phyloP scores from a whole-genome alignment of 2,329 filamentous ascomycete genomes.

The Exophiala aquamarina region DNA sequence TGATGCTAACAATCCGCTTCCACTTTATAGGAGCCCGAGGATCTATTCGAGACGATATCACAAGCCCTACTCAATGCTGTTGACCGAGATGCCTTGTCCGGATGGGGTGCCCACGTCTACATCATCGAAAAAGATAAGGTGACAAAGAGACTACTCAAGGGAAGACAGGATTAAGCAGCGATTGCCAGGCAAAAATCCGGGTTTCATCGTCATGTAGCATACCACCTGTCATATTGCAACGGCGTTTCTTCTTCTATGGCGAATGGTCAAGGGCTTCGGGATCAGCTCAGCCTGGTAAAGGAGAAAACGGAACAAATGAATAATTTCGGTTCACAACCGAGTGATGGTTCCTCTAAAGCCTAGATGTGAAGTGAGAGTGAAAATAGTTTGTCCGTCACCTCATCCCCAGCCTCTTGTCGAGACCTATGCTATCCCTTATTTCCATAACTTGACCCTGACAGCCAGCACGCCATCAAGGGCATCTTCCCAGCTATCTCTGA shows the following conservation, averaged over 20 bases:
- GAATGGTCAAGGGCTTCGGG: background rate
- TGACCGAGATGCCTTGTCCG: slow-evolving; percentile 92
- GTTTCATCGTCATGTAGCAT: slow-evolving; percentile 8
- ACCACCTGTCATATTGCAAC: slow-evolving; percentile 1
- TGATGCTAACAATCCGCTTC: background rate
- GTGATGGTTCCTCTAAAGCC: too few relatives aligned
- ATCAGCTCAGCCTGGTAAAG: background rate
- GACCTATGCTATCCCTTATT: too few relatives aligned
- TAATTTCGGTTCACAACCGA: too few relatives aligned
- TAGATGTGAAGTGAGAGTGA: too few relatives aligned
- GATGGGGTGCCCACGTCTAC: slow-evolving; percentile 98
- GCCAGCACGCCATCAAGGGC: slow-evolving; percentile 41
- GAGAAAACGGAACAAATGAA: background rate
- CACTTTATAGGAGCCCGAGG: slow-evolving; percentile 70
- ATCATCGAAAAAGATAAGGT: slow-evolving; percentile 99
- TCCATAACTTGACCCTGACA: slow-evolving; percentile 21
- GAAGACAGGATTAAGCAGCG: slow-evolving; percentile 75
- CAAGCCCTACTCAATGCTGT: slow-evolving; percentile 94
- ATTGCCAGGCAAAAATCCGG: background rate
- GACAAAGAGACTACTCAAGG: slow-evolving; percentile 97
- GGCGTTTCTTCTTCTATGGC: slow-evolving; percentile 9
- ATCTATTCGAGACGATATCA: slow-evolving; percentile 97
- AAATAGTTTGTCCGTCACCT: too few relatives aligned
- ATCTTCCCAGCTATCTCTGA: slow-evolving; percentile 51
- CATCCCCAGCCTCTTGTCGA: too few relatives aligned